Evolutionary conservation across 805 yeast species (phyloP).

Genomic region (Cyberlindnera amylophila): DNA sequence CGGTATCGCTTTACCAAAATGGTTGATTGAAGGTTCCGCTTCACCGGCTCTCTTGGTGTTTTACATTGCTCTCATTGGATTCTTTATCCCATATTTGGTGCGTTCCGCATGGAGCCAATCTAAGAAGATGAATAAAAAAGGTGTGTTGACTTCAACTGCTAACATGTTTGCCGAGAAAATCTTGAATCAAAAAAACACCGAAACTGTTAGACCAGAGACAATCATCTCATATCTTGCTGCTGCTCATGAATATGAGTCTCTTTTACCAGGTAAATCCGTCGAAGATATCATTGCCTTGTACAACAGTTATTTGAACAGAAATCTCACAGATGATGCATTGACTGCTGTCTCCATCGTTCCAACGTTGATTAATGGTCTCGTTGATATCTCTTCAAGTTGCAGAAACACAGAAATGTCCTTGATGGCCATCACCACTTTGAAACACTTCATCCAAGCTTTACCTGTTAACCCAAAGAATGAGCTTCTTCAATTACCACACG

Average conservation of each 20-base stretch:
- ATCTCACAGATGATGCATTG: slow-evolving; percentile 36
- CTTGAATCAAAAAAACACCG: slow-evolving; percentile 72
- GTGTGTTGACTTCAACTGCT: slow-evolving; percentile 83
- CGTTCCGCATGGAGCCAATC: slow-evolving; percentile 89
- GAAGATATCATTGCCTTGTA: slow-evolving; percentile 50
- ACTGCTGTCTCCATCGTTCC: slow-evolving; percentile 62
- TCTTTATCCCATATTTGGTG: slow-evolving; percentile 75
- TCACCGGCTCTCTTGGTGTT: slow-evolving; percentile 60
- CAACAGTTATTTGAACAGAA: slow-evolving; percentile 55
- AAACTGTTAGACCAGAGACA: slow-evolving; percentile 50
- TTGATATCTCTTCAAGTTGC: slow-evolving; percentile 80
- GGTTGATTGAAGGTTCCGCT: slow-evolving; percentile 78
- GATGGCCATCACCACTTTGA: slow-evolving; percentile 61
- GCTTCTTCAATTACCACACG: slow-evolving; percentile 78
- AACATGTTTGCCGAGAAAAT: slow-evolving; percentile 65
- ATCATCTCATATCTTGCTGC: slow-evolving; percentile 56
- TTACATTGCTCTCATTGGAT: slow-evolving; percentile 72
- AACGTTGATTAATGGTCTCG: slow-evolving; percentile 60
- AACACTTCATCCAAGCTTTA: slow-evolving; percentile 74
- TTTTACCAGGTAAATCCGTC: slow-evolving; percentile 35
- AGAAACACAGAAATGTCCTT: slow-evolving; percentile 64
- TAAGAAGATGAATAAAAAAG: slow-evolving; percentile 74
- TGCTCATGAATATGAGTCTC: slow-evolving; percentile 59
- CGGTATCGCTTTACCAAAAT: slow-evolving; percentile 94
- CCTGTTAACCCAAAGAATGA: slow-evolving; percentile 53